Conservation (phyloP, 768 basidiomycete genomes). For the Lepiota subincarnata region DNA sequence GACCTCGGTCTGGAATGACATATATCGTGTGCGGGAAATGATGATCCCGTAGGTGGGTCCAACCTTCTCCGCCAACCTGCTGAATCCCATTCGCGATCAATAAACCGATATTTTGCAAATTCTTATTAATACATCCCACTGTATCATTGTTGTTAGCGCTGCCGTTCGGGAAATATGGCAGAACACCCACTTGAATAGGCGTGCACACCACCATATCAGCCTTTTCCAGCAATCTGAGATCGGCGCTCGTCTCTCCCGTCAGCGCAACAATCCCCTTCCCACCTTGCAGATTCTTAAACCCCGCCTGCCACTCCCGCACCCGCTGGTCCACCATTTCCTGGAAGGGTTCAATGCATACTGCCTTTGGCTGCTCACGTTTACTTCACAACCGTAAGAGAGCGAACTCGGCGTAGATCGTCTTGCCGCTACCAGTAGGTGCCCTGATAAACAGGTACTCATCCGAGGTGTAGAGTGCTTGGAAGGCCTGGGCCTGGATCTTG, state of each 20-base stretch:
- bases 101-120: conserved; percentile 89
- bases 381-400: conserved; percentile 95
- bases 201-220: conserved; percentile 94
- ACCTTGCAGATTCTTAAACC: conserved; percentile 79
- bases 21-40: conserved; percentile 94
- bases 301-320: conserved; percentile 83
- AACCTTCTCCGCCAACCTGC: conserved; percentile 88
- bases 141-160: not conserved
- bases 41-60: conserved; percentile 97
- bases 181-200: conserved; percentile 67
- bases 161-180: conserved; percentile 8
- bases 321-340: conserved; percentile 96
- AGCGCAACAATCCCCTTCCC: conserved; percentile 92
- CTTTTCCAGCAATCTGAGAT: conserved; percentile 84
- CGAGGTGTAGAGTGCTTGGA: conserved; percentile 94
- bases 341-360: conserved; percentile 94
- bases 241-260: conserved; percentile 92
- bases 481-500: conserved; percentile 99
- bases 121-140: conserved; percentile 99
- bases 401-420: conserved; percentile 97
- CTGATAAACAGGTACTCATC: conserved; percentile 98
- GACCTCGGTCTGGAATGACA: conserved; percentile 88
- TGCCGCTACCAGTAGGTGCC: conserved; percentile 94
- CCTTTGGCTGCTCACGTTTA: conserved; percentile 72
- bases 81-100: conserved; percentile 96